Evolutionary conservation across 2,329 filamentous ascomycete genomes (phyloP), one percentile per base, ranked within the genome.

Genomic region (Pyrenochaeta sp.): DNA sequence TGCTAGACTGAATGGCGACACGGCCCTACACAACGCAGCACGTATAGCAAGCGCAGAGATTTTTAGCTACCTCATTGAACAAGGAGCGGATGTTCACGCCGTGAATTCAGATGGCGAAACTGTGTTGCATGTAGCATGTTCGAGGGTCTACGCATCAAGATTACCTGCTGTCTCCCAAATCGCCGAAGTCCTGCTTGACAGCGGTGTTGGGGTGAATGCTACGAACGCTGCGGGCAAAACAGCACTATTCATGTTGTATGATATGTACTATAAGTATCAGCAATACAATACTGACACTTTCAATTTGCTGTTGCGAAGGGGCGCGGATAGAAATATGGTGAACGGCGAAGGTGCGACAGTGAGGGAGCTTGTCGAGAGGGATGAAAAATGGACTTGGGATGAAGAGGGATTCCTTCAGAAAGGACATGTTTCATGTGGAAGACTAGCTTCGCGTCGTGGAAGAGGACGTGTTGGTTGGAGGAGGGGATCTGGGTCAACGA

Each of bases 51-150:
- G n/a, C 21, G 35, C 28, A 11, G 11, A 26, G 22, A 27, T 14
- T 23, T 22, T 37, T 22, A 22, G 15, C 22, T 37, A 37, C 20
- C 35, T 37, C 35, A 37, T 37, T 10, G 23, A 37, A 6, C 20
- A 37, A 27, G 35, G 35, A 29, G 38, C 29, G 26, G 31, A 42
- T 24, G 31, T 36, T 10, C 30, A 30, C 30, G 31, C 31, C 24
- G 26, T 36, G 7, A 42, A 31, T 36, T 21, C 40, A 15, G 10
- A 19, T 10, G 30, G 40, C 31, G 13, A 42, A 42, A 15, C 40
- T 14, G 14, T 42, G 15, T 14, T 42, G n/a, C 40, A 36, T 19
- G 40, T 32, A 36, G 40, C 30, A 9, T 42, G 40, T 22, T 42
- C 40, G 11, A 17, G 19, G 28, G 38, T 13, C 21, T 27, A 19